Base-by-base conservation (phyloP, 352 stramenopile genomes). In the Salisapilia sapeloensis region DNA sequence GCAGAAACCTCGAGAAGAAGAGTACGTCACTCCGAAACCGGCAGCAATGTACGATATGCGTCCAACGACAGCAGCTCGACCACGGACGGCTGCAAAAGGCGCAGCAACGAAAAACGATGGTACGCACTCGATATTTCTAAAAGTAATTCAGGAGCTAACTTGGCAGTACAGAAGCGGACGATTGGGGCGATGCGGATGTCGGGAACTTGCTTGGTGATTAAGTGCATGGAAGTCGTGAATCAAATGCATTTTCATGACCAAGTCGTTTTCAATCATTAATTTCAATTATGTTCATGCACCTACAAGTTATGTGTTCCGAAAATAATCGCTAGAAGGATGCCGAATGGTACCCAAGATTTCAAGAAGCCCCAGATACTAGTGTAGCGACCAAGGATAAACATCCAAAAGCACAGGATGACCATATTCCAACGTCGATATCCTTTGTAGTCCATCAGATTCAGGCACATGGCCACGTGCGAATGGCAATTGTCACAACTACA, bases 401-500 rank as follows among this genome's bases (percentile, higher is more conserved):
- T 58, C 66, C 66, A 86, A 35, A 83, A 77, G 50, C 66, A 83
- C 18, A 86, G 66, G 37, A 64, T 53, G 35, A 83, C 54, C 70
- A 86, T 86, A 48, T 81, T 76, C 66, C 64, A 86, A 36, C 53
- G 53, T 28, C 48, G 59, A n/a, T 59, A 39, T 28, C 65, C 63
- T 2, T 42, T 46, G 36, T 81, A 81, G 14, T 56, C 44, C n/a
- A 56, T 40, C 42, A 59, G 57, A 25, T 86, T 62, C 16, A 86
- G 53, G 39, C 71, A 36, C n/a, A 60, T 58, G 12, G 82, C 87
- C 11, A 97, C 91, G 44, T 98, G 93, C 18, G 84, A 96, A 59
- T 98, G 93, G 52, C 93, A 98, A 59, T 98, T 98, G 56, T 96
- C 89, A 51, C 89, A 97, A 46, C 57, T 74, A 6, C 21, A 19